These are phyloP conservation scores for Aspergillus intermedius DNA, from an alignment of 2,329 filamentous ascomycete genomes.

Conservation along the genomic window DNA sequence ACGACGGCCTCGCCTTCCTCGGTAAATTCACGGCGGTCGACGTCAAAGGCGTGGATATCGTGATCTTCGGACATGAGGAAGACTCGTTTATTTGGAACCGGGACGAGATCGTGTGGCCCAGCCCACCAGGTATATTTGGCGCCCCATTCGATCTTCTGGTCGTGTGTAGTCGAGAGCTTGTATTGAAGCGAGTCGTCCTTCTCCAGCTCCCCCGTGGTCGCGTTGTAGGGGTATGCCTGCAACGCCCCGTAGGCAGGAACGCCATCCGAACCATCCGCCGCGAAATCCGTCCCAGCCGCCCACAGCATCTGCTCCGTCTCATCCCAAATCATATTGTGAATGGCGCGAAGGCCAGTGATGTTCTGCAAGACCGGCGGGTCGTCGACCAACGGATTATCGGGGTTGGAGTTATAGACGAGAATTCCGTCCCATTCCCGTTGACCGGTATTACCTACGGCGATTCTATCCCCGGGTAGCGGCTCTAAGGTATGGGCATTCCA, in stretches of 20 bases:
- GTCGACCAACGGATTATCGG: conserved; percentile 11
- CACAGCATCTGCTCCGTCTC: conserved; percentile 17
- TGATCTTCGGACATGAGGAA: conserved; percentile 18
- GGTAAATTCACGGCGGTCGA: conserved; percentile 11
- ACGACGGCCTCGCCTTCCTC: conserved; percentile 9
- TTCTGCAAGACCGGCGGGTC: conserved; percentile 17
- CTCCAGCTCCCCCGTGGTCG: conserved; percentile 11
- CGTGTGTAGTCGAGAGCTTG: conserved; percentile 7
- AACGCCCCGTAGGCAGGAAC: conserved; percentile 14
- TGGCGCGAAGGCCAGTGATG: conserved; percentile 17
- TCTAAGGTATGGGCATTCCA: conserved; percentile 18
- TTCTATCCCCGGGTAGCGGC: conserved; percentile 12
- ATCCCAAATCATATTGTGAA: conserved; percentile 21
- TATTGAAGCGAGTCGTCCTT: conserved; percentile 11
- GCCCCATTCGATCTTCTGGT: conserved; percentile 18
- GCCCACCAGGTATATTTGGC: conserved; percentile 18
- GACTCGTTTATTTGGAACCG: conserved; percentile 17
- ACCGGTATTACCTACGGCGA: conserved; percentile 18
- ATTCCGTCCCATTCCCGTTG: conserved; percentile 19
- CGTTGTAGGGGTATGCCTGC: conserved; percentile 17
- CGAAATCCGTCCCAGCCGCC: conserved; percentile 17
- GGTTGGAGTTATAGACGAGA: conserved; percentile 16
- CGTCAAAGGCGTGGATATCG: conserved; percentile 16
- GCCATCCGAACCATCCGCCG: conserved; percentile 18
- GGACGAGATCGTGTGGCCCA: conserved; percentile 19